Base-by-base conservation (phyloP, 768 basidiomycete genomes). In the Russula griseocarnosa region DNA sequence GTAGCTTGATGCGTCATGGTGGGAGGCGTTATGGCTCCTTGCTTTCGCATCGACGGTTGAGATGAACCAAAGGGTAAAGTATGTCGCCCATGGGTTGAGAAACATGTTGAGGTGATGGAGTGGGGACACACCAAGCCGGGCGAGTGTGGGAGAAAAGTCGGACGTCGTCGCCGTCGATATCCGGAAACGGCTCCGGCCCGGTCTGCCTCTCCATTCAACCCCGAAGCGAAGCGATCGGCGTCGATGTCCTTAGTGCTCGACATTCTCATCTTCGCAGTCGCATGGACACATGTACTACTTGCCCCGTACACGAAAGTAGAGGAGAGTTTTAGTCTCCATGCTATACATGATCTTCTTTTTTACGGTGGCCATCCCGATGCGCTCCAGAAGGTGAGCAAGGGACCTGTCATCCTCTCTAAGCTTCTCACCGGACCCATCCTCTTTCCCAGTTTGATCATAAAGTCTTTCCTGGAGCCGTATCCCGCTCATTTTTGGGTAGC, bases 281-380 rank as follows among this genome's bases (percentile, higher is more conserved):
- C 79, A 58, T 90, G 85, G 81, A 69, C 71, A 1, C 88, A 96
- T 67, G 88, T 95, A 53, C 68, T 89, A 28, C 76, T 92, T 3
- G 83, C 91, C 3, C 96, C 97, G 0, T 93, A 89, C 73, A 90
- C 92, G 4, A 99, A 99, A 77, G 97, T 99, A 32, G 97, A 99
- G 74, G 97, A 99, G 76, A 91, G 89, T 71, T 98, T 98, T 80
- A 94, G 89, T 68, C 81, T 98, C 10, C 97, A 98, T 72, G 94
- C 92, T 0, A 82, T 81, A 0, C 92, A 97, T 71, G 97, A 99
- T 74, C 78, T 92, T 28, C 77, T 98, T 32, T 82, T 87, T 76
- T 86, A 93, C 70, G 94, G 94, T 2, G 72, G 85, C 20, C 53
- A 71, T 0, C 71, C 75, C 2, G 70, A 71, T 3, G 73, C 69